Conservation (phyloP, 2,329 filamentous ascomycete genomes). For the Verticillium longisporum region DNA sequence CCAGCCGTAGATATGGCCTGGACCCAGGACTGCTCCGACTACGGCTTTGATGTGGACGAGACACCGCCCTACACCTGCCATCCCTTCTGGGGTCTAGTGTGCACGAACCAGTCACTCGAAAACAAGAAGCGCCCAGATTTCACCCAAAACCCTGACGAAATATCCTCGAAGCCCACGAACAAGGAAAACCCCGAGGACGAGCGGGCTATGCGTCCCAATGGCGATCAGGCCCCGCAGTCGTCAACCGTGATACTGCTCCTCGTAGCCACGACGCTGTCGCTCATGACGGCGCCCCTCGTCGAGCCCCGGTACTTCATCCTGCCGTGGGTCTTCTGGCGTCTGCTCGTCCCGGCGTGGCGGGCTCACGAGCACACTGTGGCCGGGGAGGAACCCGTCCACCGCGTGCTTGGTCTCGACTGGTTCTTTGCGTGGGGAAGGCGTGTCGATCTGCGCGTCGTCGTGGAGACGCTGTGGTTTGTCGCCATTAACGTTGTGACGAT, state of each 20-base stretch:
- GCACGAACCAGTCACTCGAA: neutral
- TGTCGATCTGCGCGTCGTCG: conserved; percentile 39
- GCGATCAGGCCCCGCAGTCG: conserved; percentile 25
- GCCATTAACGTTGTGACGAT: conserved; percentile 59
- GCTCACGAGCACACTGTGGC: conserved; percentile 4
- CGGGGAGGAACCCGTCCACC: neutral
- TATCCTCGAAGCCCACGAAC: no score
- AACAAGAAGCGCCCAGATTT: neutral
- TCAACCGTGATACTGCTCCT: conserved; percentile 54
- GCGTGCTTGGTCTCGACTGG: conserved; percentile 3
- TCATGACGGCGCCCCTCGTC: conserved; percentile 84
- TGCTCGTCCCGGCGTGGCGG: conserved; percentile 59
- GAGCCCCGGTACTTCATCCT: conserved; percentile 96
- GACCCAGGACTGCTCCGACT: neutral
- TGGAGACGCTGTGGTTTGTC: conserved; percentile 66
- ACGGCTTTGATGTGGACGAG: neutral
- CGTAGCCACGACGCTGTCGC: conserved; percentile 64
- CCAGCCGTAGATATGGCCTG: neutral
- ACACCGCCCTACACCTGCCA: neutral
- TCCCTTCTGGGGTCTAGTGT: neutral
- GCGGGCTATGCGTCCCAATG: neutral
- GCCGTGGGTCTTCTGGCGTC: conserved; percentile 87
- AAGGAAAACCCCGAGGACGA: no score
- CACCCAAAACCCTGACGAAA: conserved; percentile 12
- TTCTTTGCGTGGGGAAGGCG: conserved; percentile 9